Percentiles rank a stretch among this genome's conserved stretches.
phyloP scores from a whole-genome alignment of 2,329 filamentous ascomycete species.

The Apiospora marii region DNA sequence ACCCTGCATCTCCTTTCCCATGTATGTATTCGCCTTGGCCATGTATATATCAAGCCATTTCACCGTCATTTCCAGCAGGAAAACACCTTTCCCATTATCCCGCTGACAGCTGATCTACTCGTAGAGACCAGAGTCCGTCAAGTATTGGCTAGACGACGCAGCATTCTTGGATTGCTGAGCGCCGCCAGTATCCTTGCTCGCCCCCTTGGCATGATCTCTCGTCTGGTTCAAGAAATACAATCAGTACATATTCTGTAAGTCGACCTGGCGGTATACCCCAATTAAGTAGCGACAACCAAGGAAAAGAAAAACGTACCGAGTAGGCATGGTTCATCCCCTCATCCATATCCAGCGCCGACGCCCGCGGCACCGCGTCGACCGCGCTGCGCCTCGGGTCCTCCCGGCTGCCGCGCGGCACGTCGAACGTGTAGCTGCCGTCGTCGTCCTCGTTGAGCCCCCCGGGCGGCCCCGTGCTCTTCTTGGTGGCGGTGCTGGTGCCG shows the following conservation, averaged over 20 bases:
- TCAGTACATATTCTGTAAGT: background rate
- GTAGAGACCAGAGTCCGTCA: background rate
- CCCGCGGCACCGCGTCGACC: background rate
- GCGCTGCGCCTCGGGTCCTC: background rate
- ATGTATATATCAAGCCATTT: background rate
- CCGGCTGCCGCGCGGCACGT: background rate
- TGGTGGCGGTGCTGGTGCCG: too few species aligned
- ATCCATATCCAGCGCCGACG: constrained; percentile 10
- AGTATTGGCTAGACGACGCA: background rate
- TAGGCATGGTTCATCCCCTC: background rate
- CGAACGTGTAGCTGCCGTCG: constrained; percentile 1
- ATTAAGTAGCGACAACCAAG: background rate
- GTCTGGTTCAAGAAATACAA: background rate
- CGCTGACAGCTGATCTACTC: background rate
- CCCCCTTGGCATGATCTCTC: background rate
- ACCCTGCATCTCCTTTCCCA: background rate
- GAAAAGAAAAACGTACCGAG: background rate
- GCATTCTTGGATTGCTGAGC: background rate
- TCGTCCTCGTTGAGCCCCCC: background rate
- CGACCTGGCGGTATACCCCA: background rate
- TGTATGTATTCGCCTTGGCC: background rate
- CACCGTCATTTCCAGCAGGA: too few species aligned
- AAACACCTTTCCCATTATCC: too few species aligned
- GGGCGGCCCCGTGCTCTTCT: background rate
- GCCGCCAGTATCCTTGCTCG: background rate